Evolutionary conservation across 805 yeast species (phyloP), one percentile per base, ranked within the genome.

Genomic region (Metschnikowia sp.): DNA sequence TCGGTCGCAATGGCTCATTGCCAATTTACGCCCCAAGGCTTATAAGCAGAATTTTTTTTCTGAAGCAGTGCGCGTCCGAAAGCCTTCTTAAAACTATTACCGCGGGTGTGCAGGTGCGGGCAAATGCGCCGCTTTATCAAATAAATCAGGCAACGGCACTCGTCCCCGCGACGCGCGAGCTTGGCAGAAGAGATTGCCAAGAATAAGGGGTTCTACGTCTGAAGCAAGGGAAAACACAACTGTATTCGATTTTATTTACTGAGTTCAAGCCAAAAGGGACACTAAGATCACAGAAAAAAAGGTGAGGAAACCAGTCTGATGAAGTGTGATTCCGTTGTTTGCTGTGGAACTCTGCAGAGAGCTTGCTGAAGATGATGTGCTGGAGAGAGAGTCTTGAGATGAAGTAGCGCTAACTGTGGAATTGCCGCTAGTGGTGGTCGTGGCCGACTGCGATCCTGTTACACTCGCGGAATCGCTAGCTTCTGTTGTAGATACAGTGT

Each of bases 361-460:
- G 15, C 36, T 12, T 4, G 36, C 33, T 9, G 47, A 32, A 10
- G 42, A 18, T 5, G 44, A 22, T 7, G 40, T 19, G 18, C 18
- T 15, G 18, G 18, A 15, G 3, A 15, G 18, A 15, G 18, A 15
- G 18, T 15, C 18, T 15, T 15, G 18, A 15, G 18, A 15, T 15
- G 18, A 15, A 15, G 18, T 15, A 15, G 18, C 18, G 18, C 18
- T 15, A 15, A 15, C 18, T 15, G 18, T 15, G 18, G 18, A 15
- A 15, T 15, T 15, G 18, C 18, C 18, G 18, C 18, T 15, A 10
- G 41, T 46, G n/a, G 52, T 12, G 11, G 52, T 34, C 8, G 49
- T 46, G 10, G 52, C 40, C 30, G 50, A 40, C 32, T 47, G 39
- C 30, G 45, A 42, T 32, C 45, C 42, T 18, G 48, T 38, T 29